Conservation (phyloP, 176 grass and related monocot species). For the Tillandsia leiboldiana region DNA sequence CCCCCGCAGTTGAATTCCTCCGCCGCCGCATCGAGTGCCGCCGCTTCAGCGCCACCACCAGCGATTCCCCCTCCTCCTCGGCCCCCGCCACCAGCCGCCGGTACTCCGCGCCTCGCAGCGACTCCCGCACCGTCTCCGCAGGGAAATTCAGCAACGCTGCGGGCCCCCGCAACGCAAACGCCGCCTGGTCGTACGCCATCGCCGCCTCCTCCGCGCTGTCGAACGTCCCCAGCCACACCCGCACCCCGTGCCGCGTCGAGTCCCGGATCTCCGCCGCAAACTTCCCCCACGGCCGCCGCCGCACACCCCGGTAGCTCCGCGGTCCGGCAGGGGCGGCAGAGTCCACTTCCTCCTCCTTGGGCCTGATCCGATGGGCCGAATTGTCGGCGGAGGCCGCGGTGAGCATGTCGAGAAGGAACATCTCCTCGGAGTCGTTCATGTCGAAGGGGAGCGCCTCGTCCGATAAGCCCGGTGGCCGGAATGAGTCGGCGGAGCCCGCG, state of each 20-base stretch:
- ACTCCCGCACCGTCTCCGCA: constrained; percentile 31
- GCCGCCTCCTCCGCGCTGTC: constrained; percentile 53
- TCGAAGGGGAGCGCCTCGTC: constrained; percentile 19
- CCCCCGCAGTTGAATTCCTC: constrained; percentile 35
- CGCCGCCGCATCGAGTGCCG: constrained; percentile 30
- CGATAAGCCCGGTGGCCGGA: not conserved
- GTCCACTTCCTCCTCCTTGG: too few relatives aligned
- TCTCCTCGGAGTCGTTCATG: constrained; percentile 29
- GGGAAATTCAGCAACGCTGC: constrained; percentile 61
- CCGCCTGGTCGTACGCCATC: constrained; percentile 74
- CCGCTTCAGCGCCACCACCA: constrained; percentile 48
- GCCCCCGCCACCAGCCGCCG: too few relatives aligned
- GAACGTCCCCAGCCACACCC: constrained; percentile 74
- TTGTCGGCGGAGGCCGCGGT: not conserved
- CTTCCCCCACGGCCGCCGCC: constrained; percentile 64
- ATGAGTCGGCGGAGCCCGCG: constrained; percentile 20
- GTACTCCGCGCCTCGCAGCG: constrained; percentile 16
- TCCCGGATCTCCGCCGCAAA: constrained; percentile 68
- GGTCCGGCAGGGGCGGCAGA: not conserved
- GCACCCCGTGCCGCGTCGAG: constrained; percentile 48
- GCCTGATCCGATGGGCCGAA: not conserved
- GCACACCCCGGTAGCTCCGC: constrained; percentile 41
- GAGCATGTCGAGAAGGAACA: constrained; percentile 24
- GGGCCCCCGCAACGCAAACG: constrained; percentile 42
- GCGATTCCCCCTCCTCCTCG: constrained; percentile 23